Evolutionary conservation across 1,284 basidiomycete species (phyloP).

Genomic region (Ustilago sp.): DNA sequence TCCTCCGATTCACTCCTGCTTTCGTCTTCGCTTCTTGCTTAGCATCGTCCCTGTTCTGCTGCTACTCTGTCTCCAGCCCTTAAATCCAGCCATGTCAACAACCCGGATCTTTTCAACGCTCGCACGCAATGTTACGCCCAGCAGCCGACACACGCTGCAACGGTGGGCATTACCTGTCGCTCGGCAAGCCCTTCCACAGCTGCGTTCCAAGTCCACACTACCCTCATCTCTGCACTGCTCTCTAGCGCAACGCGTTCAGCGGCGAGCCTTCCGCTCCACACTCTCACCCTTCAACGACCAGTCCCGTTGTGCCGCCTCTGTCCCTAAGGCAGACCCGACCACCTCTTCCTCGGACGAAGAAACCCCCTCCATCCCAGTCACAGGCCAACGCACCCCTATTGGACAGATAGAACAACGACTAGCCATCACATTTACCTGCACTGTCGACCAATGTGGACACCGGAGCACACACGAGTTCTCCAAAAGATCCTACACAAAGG

Average conservation of each 20-base stretch:
- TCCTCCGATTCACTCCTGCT: not conserved
- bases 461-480: slow-evolving; percentile 90
- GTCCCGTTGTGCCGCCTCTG: slow-evolving; percentile 10
- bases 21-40: not conserved
- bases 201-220: slow-evolving; percentile 12
- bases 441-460: slow-evolving; percentile 76
- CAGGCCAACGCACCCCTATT: slow-evolving; percentile 45
- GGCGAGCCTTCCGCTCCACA: slow-evolving; percentile 12
- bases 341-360: slow-evolving; percentile 7
- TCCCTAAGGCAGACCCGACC: slow-evolving; percentile 18
- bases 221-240: not conserved
- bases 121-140: slow-evolving; percentile 26
- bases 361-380: slow-evolving; percentile 37
- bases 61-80: not conserved
- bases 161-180: not conserved
- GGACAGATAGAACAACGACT: slow-evolving; percentile 61
- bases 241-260: not conserved
- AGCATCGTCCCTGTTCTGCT: not conserved
- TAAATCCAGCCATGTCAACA: slow-evolving; percentile 21
- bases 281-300: slow-evolving; percentile 2
- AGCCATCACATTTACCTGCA: slow-evolving; percentile 65
- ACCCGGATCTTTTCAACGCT: slow-evolving; percentile 4
- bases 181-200: not conserved
- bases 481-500: slow-evolving; percentile 83
- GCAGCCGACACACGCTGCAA: slow-evolving; percentile 13